Evolutionary conservation across 257 asterid genomes (phyloP).

Genomic region (Misopates orontium): DNA sequence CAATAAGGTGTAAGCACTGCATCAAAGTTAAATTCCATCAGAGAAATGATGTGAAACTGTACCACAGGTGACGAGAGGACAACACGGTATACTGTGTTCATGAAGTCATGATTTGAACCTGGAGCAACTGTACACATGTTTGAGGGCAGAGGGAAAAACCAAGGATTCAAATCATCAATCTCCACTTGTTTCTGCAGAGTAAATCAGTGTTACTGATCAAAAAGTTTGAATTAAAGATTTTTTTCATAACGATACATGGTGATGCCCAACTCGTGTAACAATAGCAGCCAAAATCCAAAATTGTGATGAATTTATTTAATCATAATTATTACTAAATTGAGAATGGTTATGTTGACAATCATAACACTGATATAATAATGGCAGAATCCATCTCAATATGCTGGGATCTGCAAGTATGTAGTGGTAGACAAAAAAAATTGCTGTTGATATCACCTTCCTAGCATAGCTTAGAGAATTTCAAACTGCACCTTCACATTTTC

Average conservation of each 20-base stretch:
- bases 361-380: neutral
- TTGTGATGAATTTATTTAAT: neutral
- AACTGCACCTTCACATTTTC: neutral
- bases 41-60: constrained; percentile 29
- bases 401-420: neutral
- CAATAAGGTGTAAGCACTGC: neutral
- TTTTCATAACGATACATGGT: neutral
- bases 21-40: neutral
- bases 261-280: too few species aligned
- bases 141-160: constrained; percentile 89
- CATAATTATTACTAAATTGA: neutral
- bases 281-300: neutral
- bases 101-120: constrained; percentile 84
- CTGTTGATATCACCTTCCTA: neutral
- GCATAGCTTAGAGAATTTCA: neutral
- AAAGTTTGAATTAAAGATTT: constrained; percentile 14
- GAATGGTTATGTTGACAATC: constrained; percentile 1
- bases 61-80: constrained; percentile 92
- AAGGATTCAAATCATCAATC: constrained; percentile 70
- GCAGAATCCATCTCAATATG: too few species aligned
- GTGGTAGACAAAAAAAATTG: neutral
- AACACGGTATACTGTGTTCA: constrained; percentile 63
- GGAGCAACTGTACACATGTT: constrained; percentile 65
- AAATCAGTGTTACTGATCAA: constrained; percentile 19
- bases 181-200: constrained; percentile 53